A percentile compares a stretch with the other conserved stretches of the same genome.
Evolutionary conservation across 78 protist genomes (phyloP).

Genomic region (Pelomyxa schiedti): DNA sequence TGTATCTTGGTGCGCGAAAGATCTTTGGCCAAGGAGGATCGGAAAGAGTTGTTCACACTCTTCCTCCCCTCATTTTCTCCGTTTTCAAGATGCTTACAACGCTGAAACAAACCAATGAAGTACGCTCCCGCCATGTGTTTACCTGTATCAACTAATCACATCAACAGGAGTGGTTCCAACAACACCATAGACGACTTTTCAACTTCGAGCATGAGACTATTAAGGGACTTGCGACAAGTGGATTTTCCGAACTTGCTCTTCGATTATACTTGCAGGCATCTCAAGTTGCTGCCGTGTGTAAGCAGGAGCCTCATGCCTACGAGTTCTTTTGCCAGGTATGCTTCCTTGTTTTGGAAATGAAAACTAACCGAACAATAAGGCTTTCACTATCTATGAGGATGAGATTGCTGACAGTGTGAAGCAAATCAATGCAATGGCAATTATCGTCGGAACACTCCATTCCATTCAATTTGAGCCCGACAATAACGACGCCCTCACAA

Average conservation of each 20-base stretch:
- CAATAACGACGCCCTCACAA: conserved; percentile 60
- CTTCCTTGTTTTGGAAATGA: no score
- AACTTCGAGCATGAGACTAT: conserved; percentile 47
- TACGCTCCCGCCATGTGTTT: background rate
- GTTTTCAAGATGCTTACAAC: conserved; percentile 31
- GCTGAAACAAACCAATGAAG: conserved; percentile 41
- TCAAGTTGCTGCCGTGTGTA: conserved; percentile 60
- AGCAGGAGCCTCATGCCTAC: conserved; percentile 38
- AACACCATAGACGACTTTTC: conserved; percentile 49
- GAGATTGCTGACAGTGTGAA: conserved; percentile 59
- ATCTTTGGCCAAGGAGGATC: conserved; percentile 70
- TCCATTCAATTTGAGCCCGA: conserved; percentile 30
- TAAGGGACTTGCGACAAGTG: conserved; percentile 36
- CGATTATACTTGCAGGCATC: conserved; percentile 68
- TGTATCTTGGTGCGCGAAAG: conserved; percentile 45
- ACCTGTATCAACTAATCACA: conserved; percentile 11
- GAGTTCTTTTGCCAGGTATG: conserved; percentile 63
- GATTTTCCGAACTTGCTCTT: conserved; percentile 41
- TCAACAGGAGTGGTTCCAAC: conserved; percentile 14
- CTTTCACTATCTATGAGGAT: conserved; percentile 82
- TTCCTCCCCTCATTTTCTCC: conserved; percentile 48
- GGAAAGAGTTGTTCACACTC: conserved; percentile 47
- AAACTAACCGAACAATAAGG: no score
- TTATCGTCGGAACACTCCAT: conserved; percentile 55
- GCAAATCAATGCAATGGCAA: conserved; percentile 48